phyloP scores from a whole-genome alignment of 495 filamentous ascomycete genomes.

The Penicillium nucicola region DNA sequence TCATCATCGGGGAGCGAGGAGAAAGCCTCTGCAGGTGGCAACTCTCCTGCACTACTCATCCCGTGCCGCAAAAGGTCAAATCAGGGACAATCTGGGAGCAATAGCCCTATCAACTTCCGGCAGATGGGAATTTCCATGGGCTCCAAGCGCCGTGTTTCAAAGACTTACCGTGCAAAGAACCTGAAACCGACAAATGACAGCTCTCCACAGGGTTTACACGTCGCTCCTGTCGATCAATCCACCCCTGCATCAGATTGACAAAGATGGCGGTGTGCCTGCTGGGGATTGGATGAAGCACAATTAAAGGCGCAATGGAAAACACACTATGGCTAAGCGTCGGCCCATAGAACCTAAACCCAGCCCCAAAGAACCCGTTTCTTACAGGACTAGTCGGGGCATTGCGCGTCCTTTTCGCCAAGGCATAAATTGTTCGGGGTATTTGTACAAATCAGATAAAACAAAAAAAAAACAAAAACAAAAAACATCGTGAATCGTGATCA shows the following conservation, averaged over 20 bases:
- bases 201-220: neutral
- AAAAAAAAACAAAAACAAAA: too few relatives aligned
- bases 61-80: neutral
- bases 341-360: neutral
- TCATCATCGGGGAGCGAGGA: neutral
- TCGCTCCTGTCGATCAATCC: constrained; percentile 5
- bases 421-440: constrained; percentile 3
- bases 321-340: neutral
- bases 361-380: neutral
- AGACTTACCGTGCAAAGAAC: neutral
- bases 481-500: constrained; percentile 2
- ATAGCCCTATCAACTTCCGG: neutral
- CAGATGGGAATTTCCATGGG: neutral
- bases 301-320: neutral
- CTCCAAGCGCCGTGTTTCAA: constrained; percentile 1
- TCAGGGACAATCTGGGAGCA: neutral
- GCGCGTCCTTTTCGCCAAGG: constrained; percentile 3
- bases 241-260: neutral
- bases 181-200: neutral
- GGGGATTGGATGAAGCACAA: neutral
- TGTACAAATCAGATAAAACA: constrained; percentile 8
- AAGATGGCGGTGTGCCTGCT: neutral
- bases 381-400: constrained; percentile 1
- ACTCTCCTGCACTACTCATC: neutral
- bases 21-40: neutral